A percentile compares a stretch with the other conserved stretches of the same genome.
Conservation (phyloP, 306 rosid species). For the Abrus precatorius region DNA sequence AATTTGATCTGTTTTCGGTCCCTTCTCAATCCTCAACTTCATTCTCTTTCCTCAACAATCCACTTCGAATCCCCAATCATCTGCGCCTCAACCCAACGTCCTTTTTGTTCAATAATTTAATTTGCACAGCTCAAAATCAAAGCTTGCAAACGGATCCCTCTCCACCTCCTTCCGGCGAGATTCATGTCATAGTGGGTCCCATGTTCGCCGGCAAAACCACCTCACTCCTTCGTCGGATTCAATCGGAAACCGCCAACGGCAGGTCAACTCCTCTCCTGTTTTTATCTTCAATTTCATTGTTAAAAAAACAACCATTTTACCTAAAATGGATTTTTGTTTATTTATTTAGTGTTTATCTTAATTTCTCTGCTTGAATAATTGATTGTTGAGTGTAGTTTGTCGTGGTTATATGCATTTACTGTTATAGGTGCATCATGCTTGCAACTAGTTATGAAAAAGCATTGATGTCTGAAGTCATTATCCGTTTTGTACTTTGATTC, state of each 20-base stretch:
- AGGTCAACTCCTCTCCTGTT: slow-evolving; percentile 57
- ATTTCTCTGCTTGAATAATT: slow-evolving; percentile 26
- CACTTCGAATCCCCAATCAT: slow-evolving; percentile 40
- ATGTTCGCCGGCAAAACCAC: slow-evolving; percentile 96
- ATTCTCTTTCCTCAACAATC: slow-evolving; percentile 34
- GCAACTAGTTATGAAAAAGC: not conserved
- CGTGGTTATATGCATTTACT: not conserved
- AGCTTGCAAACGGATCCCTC: slow-evolving; percentile 51
- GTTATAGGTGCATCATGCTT: slow-evolving; percentile 4
- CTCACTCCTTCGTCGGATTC: slow-evolving; percentile 81
- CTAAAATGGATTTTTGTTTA: not conserved
- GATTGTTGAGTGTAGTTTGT: slow-evolving; percentile 16
- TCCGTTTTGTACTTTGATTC: slow-evolving; percentile 36
- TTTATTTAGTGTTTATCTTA: not conserved
- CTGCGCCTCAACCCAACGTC: slow-evolving; percentile 55
- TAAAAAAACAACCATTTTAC: not conserved
- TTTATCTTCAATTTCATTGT: not conserved
- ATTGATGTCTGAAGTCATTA: not conserved
- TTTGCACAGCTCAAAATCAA: slow-evolving; percentile 51
- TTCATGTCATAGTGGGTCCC: slow-evolving; percentile 91
- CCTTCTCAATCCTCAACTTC: slow-evolving; percentile 42
- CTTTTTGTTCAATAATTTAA: slow-evolving; percentile 38
- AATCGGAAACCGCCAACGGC: slow-evolving; percentile 71
- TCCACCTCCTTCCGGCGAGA: slow-evolving; percentile 68
- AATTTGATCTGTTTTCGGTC: slow-evolving; percentile 51